Evolutionary conservation across 495 filamentous ascomycete species (phyloP), one percentile per base, ranked within the genome.

Genomic region (Letharia columbiana): DNA sequence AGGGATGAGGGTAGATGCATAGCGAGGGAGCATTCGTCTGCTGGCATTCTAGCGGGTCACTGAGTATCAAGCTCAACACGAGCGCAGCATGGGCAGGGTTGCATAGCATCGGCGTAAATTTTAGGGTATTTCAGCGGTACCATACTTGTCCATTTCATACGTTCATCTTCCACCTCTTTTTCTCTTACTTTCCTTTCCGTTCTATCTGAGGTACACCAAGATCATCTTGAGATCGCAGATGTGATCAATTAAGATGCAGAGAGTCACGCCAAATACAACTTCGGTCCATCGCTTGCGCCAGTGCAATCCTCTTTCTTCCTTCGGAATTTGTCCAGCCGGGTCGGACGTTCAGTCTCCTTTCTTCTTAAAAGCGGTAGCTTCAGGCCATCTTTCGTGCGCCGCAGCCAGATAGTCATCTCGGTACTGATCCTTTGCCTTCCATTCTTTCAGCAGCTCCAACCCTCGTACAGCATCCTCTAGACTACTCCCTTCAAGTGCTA

Each of bases 341-440:
- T 31, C 49, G 44, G 18, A 11, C 41, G 3, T 35, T 35, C 60
- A 54, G 1, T 42, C 45, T 17, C 31, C 23, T 39, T 61, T 54
- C 58, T 57, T 35, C 35, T 73, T 68, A 68, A 92, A 91, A 9
- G 81, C 74, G 2, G 81, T 83, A 23, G 88, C 86, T 72, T 91
- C 83, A 1, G 87, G 86, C 86, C 90, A 95, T 79, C 84, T 86
- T 69, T 79, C 75, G 62, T 77, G 78, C n/a, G 89, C 89, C 60
- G 84, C 84, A 61, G 84, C 75, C 49, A 82, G 76, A 72, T 91
- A 93, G 33, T 77, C 76, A 6, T 84, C 72, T 67, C 77, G 80
- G 23, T 72, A 77, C 40, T 75, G 78, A 45, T 76, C 72, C 61
- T 85, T 80, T 61, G 79, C 79, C 50, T 82, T 83, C 85, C 88